Conservation (phyloP, 2,329 filamentous ascomycete species). For the Xylaria sp. region DNA sequence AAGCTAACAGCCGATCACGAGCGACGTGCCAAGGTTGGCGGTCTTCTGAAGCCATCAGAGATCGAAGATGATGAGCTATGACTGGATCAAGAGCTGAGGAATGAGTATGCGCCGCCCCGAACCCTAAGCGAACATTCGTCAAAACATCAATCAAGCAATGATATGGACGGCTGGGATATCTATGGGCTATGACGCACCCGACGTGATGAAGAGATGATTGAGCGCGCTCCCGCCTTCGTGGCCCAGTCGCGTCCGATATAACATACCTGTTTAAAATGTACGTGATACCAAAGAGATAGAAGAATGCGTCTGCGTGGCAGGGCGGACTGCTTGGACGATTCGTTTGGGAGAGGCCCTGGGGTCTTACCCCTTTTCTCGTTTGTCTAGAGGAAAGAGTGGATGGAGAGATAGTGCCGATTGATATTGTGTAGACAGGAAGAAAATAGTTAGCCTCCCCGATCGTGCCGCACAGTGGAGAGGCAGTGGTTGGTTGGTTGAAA, state of each 20-base stretch:
- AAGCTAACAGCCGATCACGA: conserved; percentile 90
- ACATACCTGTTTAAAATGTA: conserved; percentile 40
- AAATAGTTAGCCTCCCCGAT: neutral
- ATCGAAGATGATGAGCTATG: conserved; percentile 91
- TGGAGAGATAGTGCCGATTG: conserved; percentile 15
- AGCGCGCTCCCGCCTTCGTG: conserved; percentile 29
- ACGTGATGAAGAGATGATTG: conserved; percentile 18
- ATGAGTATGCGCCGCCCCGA: conserved; percentile 63
- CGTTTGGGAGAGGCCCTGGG: conserved; percentile 21
- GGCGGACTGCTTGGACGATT: conserved; percentile 32
- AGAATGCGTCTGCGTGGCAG: conserved; percentile 30
- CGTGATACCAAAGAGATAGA: conserved; percentile 42
- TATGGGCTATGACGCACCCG: conserved; percentile 51
- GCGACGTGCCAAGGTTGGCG: conserved; percentile 92
- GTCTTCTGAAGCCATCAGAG: conserved; percentile 96
- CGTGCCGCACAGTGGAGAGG: conserved; percentile 7
- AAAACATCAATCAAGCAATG: conserved; percentile 36
- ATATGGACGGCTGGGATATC: conserved; percentile 49
- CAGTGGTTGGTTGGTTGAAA: conserved; percentile 9
- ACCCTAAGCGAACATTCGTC: conserved; percentile 44
- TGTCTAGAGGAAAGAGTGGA: conserved; percentile 34
- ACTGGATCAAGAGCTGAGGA: conserved; percentile 76
- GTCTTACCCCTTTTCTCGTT: conserved; percentile 32
- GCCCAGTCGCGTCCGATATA: conserved; percentile 32
- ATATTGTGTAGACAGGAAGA: conserved; percentile 23